Conservation (phyloP, 805 yeast genomes). For the Debaryomyces castellii region DNA sequence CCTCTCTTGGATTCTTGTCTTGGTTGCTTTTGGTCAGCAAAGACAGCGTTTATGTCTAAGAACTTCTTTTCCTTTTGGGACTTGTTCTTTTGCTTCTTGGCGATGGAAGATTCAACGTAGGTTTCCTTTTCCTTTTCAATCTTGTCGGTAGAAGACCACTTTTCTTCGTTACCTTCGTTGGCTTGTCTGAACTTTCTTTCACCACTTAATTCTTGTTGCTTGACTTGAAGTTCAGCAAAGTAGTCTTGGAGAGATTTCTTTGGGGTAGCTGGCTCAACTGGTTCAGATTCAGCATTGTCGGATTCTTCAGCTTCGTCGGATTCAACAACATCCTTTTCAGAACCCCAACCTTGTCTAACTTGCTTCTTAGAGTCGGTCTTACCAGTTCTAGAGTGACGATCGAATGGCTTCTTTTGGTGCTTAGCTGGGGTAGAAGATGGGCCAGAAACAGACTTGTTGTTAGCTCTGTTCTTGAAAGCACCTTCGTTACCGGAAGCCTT, state of each 20-base stretch:
- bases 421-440: slow-evolving; percentile 53
- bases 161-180: slow-evolving; percentile 58
- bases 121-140: slow-evolving; percentile 65
- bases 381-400: slow-evolving; percentile 85
- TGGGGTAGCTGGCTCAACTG: slow-evolving; percentile 50
- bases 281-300: slow-evolving; percentile 37
- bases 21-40: slow-evolving; percentile 52
- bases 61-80: slow-evolving; percentile 77
- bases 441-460: slow-evolving; percentile 69
- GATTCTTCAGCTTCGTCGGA: slow-evolving; percentile 49
- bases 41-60: slow-evolving; percentile 72
- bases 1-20: slow-evolving; percentile 27
- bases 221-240: slow-evolving; percentile 63
- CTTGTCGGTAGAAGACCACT: slow-evolving; percentile 52
- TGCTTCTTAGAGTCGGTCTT: slow-evolving; percentile 84
- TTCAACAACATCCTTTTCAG: slow-evolving; percentile 61
- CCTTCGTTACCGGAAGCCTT: slow-evolving; percentile 85
- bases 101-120: slow-evolving; percentile 57
- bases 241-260: slow-evolving; percentile 81
- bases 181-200: slow-evolving; percentile 45
- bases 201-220: slow-evolving; percentile 40
- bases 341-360: slow-evolving; percentile 86
- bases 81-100: slow-evolving; percentile 71
- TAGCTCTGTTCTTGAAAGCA: slow-evolving; percentile 69
- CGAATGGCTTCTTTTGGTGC: slow-evolving; percentile 59